Evolutionary conservation across 176 grass and related monocot genomes (phyloP), one percentile per base, ranked within the genome.

Genomic region (Lolium rigidum): DNA sequence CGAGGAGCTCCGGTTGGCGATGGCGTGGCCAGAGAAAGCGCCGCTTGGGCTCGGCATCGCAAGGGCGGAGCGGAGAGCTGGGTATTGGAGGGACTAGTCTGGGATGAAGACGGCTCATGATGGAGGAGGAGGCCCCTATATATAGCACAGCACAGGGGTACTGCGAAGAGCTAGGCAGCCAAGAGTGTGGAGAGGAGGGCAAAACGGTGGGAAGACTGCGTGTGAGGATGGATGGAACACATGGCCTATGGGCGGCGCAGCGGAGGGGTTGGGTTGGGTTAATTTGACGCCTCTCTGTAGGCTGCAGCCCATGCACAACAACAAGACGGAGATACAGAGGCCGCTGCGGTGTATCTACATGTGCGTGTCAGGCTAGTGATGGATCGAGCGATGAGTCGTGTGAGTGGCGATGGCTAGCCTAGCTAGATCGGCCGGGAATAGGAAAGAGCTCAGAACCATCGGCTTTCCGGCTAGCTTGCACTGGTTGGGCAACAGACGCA

Each of bases 111-210:
- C 3, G 61, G 61, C 78, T n/a, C 25, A 11, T 4, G 16, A 54
- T 1, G 57, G 55, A 71, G 5, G 24, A 50, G 10, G 24, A 50
- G 10, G 17, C 55, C 70, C 70, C 48, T 75, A 22, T 75, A 84
- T 84, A 84, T 84, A 63, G 54, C 82, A 10, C 44, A 38, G 9
- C 82, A 10, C 44, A 38, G 9, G 65, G 72, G 70, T 18, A 76
- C 25, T 51, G 46, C 8, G 4, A 74, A 74, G 70, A 54, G 68
- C 22, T 57, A 58, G 59, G 5, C 6, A 66, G 62, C 25, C 24
- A 12, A 13, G 55, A 1, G 69, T 5, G 56, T 5, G 56, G 15
- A 43, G 20, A 46, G 82, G 18, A 63, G 57, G 6, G 57, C 57
- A 64, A 65, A 84, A 76, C 17, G 82, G 57, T 38, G 71, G 55